Conservation (phyloP, 805 yeast species). For the Dipodascus albidus region DNA sequence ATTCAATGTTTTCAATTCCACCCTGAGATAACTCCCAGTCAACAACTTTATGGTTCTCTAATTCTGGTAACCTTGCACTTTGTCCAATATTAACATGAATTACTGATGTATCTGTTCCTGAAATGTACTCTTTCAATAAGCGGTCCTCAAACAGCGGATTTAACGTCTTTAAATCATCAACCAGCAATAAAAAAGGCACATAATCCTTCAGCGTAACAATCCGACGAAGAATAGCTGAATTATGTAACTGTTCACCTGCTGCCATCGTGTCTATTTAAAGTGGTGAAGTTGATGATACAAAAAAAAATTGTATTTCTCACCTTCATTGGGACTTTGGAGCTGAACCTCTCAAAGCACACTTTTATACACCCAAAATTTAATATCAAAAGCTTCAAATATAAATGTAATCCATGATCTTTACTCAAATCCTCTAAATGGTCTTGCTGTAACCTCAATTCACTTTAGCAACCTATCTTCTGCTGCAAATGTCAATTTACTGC, state of each 20-base stretch:
- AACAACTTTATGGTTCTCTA: not conserved
- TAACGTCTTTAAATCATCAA: constrained; percentile 56
- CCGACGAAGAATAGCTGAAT: constrained; percentile 45
- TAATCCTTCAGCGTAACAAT: constrained; percentile 58
- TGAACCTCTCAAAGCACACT: not conserved
- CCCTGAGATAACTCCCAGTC: not conserved
- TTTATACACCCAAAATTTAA: not conserved
- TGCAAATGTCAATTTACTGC: no score
- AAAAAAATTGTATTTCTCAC: no score
- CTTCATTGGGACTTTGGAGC: no score
- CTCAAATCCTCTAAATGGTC: no score
- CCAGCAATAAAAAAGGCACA: constrained; percentile 58
- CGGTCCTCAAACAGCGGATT: constrained; percentile 43
- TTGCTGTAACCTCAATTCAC: no score
- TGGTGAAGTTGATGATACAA: no score
- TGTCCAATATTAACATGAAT: not conserved
- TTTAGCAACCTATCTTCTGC: no score
- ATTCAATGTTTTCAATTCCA: not conserved
- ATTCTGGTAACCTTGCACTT: not conserved
- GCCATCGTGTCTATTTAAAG: no score
- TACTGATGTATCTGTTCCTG: constrained; percentile 13
- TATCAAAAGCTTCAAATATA: no score
- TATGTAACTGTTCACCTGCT: constrained; percentile 8
- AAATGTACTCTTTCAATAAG: constrained; percentile 42
- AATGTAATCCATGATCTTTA: no score